Evolutionary conservation across 768 basidiomycete genomes (phyloP).

Genomic region (Pisolithus tinctorius): DNA sequence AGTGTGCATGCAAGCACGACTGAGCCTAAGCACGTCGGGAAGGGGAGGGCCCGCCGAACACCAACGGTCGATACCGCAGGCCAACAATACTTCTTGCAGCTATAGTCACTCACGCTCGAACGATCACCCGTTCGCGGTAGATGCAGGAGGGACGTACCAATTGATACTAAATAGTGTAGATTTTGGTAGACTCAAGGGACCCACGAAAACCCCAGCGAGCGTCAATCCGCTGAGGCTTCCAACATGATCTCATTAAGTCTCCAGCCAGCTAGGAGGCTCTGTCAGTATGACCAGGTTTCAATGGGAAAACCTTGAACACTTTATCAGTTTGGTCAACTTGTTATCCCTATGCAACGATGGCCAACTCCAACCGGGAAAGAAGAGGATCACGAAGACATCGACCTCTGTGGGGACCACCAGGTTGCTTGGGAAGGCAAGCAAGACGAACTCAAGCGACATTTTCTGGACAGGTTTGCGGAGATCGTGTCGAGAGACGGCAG

Average conservation of each 20-base stretch:
- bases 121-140: no score
- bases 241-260: no score
- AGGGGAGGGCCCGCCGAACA: not conserved
- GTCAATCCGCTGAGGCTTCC: not conserved
- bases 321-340: slow-evolving; percentile 1
- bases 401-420: no score
- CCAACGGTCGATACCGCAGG: no score
- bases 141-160: no score
- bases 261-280: no score
- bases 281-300: not conserved
- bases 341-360: not conserved
- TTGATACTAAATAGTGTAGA: no score
- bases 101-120: no score
- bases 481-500: not conserved
- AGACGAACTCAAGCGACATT: slow-evolving; percentile 1
- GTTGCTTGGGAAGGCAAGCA: slow-evolving; percentile 11
- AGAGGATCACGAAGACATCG: not conserved
- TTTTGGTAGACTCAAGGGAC: no score
- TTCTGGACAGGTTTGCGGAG: slow-evolving; percentile 1
- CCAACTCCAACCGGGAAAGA: not conserved
- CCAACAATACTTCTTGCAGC: no score
- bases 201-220: no score
- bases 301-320: not conserved
- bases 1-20: no score
- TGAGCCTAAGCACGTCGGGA: not conserved